These are phyloP conservation scores for Collybia nuda DNA, from an alignment of 768 basidiomycete species.

Conservation along the genomic window DNA sequence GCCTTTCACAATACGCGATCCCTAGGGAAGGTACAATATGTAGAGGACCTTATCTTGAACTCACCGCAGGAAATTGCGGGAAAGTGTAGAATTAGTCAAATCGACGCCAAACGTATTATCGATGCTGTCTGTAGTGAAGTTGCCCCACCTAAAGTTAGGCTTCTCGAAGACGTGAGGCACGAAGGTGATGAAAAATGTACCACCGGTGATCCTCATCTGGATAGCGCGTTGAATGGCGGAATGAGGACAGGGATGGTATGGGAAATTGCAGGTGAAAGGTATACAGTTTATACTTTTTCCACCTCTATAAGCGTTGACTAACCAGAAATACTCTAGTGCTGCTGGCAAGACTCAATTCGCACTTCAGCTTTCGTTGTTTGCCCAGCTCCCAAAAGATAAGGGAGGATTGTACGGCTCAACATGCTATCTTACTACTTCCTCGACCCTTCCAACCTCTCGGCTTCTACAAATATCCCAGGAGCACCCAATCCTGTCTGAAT, in stretches of 20 bases:
- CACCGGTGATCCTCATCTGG: slow-evolving; percentile 73
- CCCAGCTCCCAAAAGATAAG: slow-evolving; percentile 61
- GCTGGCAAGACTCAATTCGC: slow-evolving; percentile 95
- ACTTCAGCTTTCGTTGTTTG: slow-evolving; percentile 76
- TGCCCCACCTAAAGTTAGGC: slow-evolving; percentile 33
- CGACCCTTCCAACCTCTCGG: slow-evolving; percentile 65
- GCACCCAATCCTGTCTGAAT: slow-evolving; percentile 44
- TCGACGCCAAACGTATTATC: slow-evolving; percentile 51
- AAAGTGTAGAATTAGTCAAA: slow-evolving; percentile 49
- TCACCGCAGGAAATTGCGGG: slow-evolving; percentile 52
- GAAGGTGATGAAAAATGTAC: slow-evolving; percentile 53
- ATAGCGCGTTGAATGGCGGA: slow-evolving; percentile 75
- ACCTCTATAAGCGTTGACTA: neutral
- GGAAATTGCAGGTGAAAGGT: slow-evolving; percentile 92
- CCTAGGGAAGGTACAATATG: slow-evolving; percentile 47
- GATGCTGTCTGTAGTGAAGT: slow-evolving; percentile 43
- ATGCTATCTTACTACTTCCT: slow-evolving; percentile 78
- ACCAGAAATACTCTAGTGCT: slow-evolving; percentile 51
- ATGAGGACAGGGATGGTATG: slow-evolving; percentile 78
- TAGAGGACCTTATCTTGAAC: slow-evolving; percentile 50
- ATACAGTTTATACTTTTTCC: slow-evolving; percentile 14
- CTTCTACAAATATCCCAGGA: slow-evolving; percentile 62
- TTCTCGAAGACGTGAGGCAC: slow-evolving; percentile 37
- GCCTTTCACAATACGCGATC: too few relatives aligned
- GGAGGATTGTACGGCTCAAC: slow-evolving; percentile 67